Evolutionary conservation across 1,284 basidiomycete genomes (phyloP), one percentile per base, ranked within the genome.

Genomic region (Puccinia triticina): DNA sequence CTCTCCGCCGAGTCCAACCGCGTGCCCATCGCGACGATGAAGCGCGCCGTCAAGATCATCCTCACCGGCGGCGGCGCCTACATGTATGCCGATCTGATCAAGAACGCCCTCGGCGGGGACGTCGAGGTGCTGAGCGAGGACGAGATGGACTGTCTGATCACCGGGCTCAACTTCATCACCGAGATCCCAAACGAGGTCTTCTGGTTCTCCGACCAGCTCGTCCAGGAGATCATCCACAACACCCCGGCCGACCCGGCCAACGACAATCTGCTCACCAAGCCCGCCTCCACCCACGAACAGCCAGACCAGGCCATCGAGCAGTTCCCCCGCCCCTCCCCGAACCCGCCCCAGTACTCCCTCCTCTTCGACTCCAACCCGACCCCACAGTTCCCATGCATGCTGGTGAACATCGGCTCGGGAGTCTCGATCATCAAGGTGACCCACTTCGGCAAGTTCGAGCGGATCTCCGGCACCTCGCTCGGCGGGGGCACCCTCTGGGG

Each of bases 401-500:
- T 99, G 34, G 97, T 99, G 85, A 99, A 99, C 88, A 99, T 99
- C 83, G 96, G 96, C 16, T 96, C 94, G 46, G 97, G 97, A 76
- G 96, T 99, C 55, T 96, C 94, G 53, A 94, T 99, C 85, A 95
- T 99, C 89, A 95, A 94, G 88, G 94, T 99, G 4, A 95, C 98
- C 86, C 95, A 94, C 85, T 93, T 95, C 87, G 97, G 97, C 34
- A 92, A 90, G 84, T 99, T 93, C 86, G 97, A 99, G 89, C 93
- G 97, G 86, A 94, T 99, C 67, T 96, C 94, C 84, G 97, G 97
- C 37, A 99, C 97, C 64, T 96, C 94, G 88, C 88, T 99, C 71
- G 97, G 97, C 66, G 97, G 97, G n/a, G 97, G 96, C 53, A 99
- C 97, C n/a, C 89, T 99, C 26, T 99, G 97, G 97, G 97, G 97